phyloP scores from a whole-genome alignment of 352 stramenopile species.

The Phytophthora constricta region DNA sequence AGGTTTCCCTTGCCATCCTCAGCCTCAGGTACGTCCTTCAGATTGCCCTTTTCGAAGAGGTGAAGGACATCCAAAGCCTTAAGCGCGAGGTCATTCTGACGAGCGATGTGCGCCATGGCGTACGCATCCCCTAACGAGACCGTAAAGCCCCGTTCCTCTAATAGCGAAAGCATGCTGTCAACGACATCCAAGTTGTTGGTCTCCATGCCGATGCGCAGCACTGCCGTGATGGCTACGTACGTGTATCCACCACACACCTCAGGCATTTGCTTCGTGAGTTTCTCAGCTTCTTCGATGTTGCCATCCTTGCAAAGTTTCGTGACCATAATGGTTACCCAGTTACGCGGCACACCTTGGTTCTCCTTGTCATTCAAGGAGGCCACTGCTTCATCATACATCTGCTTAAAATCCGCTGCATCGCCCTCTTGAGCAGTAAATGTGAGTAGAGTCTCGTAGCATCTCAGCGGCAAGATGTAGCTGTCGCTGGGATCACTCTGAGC shows the following conservation, averaged over 20 bases:
- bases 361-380: constrained; percentile 34
- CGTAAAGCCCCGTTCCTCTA: constrained; percentile 54
- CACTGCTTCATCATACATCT: constrained; percentile 61
- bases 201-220: constrained; percentile 46
- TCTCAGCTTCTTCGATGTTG: constrained; percentile 46
- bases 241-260: constrained; percentile 45
- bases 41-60: constrained; percentile 57
- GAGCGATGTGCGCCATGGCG: constrained; percentile 59
- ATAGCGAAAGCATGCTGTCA: constrained; percentile 38
- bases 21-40: constrained; percentile 32
- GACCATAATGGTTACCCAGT: constrained; percentile 57
- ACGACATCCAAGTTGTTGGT: constrained; percentile 33
- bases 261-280: constrained; percentile 48
- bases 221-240: constrained; percentile 48
- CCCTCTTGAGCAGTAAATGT: constrained; percentile 45
- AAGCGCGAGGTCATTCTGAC: constrained; percentile 42
- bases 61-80: constrained; percentile 55
- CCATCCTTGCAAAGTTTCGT: constrained; percentile 45
- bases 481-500: constrained; percentile 38
- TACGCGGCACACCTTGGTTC: constrained; percentile 41
- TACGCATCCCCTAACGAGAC: constrained; percentile 52
- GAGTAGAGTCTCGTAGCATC: constrained; percentile 59
- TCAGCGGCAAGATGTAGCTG: constrained; percentile 49
- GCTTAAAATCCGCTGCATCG: constrained; percentile 39
- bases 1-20: constrained; percentile 40